phyloP scores from a whole-genome alignment of 116 monocot species.

The Iris pallida region DNA sequence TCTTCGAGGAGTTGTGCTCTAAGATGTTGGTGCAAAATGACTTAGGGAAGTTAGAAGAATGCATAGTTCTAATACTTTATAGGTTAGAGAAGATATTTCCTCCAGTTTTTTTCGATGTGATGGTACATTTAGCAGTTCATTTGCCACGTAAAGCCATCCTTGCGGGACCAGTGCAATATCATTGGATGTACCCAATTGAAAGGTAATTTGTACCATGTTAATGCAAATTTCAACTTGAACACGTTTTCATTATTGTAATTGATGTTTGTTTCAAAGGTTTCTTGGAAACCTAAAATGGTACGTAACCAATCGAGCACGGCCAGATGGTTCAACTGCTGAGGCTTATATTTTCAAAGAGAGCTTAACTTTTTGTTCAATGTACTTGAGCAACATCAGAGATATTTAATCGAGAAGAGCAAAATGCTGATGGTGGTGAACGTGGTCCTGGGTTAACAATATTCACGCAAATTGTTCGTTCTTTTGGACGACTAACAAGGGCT shows the following conservation, averaged over 20 bases:
- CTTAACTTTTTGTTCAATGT: background rate
- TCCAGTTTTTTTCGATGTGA: conserved; percentile 13
- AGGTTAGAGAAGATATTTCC: background rate
- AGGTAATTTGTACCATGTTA: background rate
- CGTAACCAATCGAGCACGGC: background rate
- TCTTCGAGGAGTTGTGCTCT: conserved; percentile 8
- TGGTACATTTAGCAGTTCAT: conserved; percentile 14
- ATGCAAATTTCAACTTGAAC: no score
- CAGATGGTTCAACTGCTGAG: background rate
- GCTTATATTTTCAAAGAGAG: background rate
- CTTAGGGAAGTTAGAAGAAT: background rate
- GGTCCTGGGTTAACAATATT: no score
- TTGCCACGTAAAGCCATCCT: conserved; percentile 5
- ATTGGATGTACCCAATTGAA: conserved; percentile 17
- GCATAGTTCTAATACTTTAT: conserved; percentile 5
- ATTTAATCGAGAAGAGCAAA: background rate
- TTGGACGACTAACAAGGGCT: no score
- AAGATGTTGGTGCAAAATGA: background rate
- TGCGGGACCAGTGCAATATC: conserved; percentile 13
- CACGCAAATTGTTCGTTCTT: no score
- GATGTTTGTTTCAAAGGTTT: background rate
- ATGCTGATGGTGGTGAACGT: background rate
- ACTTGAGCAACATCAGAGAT: no score
- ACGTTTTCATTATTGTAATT: background rate
- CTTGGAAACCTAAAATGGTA: background rate